phyloP scores from a whole-genome alignment of 352 stramenopile genomes.

The Aphanomyces astaci region DNA sequence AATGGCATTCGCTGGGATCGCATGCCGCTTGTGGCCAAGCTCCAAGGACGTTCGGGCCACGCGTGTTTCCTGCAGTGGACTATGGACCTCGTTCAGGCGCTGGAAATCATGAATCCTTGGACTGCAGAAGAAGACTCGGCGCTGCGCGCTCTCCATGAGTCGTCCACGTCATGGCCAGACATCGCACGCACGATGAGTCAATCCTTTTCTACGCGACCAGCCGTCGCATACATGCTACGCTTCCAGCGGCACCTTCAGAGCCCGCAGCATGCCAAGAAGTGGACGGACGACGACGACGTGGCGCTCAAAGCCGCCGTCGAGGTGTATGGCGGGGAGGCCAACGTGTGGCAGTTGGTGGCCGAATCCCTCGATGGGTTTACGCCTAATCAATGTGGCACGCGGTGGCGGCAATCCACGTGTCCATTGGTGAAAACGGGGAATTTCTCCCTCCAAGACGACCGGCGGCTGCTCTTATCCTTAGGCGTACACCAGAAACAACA shows the following conservation, averaged over 20 bases:
- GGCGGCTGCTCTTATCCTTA: conserved; percentile 10
- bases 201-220: not conserved
- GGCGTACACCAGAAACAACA: not conserved
- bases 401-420: conserved; percentile 9
- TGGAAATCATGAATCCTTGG: conserved; percentile 4
- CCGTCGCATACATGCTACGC: conserved; percentile 10
- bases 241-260: conserved; percentile 1
- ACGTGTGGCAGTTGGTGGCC: conserved; percentile 20
- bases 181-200: not conserved
- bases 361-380: conserved; percentile 2
- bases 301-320: conserved; percentile 1
- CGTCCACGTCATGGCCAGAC: not conserved
- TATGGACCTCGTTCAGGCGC: not conserved
- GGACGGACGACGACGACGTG: conserved; percentile 14
- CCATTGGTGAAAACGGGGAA: not conserved
- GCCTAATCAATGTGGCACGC: conserved; percentile 17
- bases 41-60: not conserved
- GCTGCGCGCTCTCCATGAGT: not conserved
- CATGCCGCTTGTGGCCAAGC: not conserved
- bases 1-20: not conserved
- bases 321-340: not conserved
- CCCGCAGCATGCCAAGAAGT: not conserved
- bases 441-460: conserved; percentile 13
- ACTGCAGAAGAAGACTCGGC: not conserved
- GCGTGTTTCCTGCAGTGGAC: conserved; percentile 1